Evolutionary conservation across 2,329 filamentous ascomycete species (phyloP), one percentile per base, ranked within the genome.

Genomic region (Paradendryphiella salina): DNA sequence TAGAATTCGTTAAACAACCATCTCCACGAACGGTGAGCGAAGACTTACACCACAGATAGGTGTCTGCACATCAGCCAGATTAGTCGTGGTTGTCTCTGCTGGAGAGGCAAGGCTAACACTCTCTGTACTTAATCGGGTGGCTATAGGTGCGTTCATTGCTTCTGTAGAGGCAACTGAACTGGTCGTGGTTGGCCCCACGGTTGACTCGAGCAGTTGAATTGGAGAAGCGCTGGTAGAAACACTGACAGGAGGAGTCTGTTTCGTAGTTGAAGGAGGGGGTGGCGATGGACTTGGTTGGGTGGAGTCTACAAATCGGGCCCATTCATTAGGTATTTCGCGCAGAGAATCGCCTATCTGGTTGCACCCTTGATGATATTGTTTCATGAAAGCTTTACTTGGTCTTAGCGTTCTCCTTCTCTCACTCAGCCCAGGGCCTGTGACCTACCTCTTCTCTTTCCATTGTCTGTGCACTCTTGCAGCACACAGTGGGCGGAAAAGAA

Each of bases 1-100:
- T 64, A 20, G 0, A 2, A 5, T 4, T 2, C 1, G 0, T 20
- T 5, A 8, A 40, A 28, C 46, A 36, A n/a, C 5, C 13, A 15
- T n/a, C n/a, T 8, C 0, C 15, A 0, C 7, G 34, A 43, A 33
- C 28, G 8, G 10, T 2, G 7, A 13, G n/a, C 18, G 3, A 14
- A 4, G 3, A 17, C 40, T 5, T 41, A 55, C 57, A 14, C 42
- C 46, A 4, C 57, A 59, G 3, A 59, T 57, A 1, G 57, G 57
- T 3, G 43, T 43, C 15, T 52, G 52, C 0, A 18, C 9, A 35
- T 50, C 37, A 3, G 46, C 33, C 1, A 29, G 11, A 13, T 14
- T 41, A 6, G 38, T 38, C 14, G 41, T 21, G 5, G 35, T 38
- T 28, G 17, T 15, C 13, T 20, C 35, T 0, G 17, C 6, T 3